Evolutionary conservation across 208 protist species (phyloP).

Genomic region (Wallacemonas collosoma): DNA sequence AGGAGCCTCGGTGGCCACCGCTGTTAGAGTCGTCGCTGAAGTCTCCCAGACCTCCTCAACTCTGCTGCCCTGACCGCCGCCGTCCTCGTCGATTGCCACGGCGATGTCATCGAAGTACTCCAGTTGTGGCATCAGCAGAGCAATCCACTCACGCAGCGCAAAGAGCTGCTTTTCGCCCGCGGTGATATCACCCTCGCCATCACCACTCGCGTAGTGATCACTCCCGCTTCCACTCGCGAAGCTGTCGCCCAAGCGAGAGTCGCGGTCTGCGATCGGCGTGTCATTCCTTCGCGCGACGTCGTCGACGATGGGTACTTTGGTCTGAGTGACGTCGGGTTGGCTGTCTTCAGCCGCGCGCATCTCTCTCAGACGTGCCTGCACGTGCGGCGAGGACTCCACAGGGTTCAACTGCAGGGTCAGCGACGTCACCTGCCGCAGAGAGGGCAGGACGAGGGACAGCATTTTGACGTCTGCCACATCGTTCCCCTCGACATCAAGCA

Average conservation of each 20-base stretch:
- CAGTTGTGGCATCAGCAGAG: conserved; percentile 60
- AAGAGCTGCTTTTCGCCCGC: conserved; percentile 11
- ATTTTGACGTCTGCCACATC: conserved; percentile 38
- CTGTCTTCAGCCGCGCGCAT: neutral
- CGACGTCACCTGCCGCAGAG: conserved; percentile 49
- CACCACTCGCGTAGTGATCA: conserved; percentile 10
- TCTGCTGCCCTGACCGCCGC: neutral
- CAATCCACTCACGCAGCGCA: conserved; percentile 49
- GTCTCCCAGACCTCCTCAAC: neutral
- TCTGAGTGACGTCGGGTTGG: neutral
- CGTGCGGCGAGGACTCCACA: conserved; percentile 19
- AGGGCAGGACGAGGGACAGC: conserved; percentile 36
- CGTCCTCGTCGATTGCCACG: conserved; percentile 20
- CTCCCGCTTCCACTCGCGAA: conserved; percentile 18
- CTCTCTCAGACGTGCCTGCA: conserved; percentile 8
- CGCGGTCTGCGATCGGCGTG: too few relatives aligned
- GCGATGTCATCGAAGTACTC: conserved; percentile 56
- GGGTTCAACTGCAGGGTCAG: conserved; percentile 79
- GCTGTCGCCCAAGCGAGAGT: neutral
- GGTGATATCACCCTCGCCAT: conserved; percentile 10
- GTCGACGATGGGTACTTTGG: neutral
- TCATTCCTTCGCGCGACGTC: neutral
- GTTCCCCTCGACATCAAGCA: conserved; percentile 90
- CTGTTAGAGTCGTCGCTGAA: neutral
- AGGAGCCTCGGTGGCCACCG: neutral